Evolutionary conservation across 2,329 filamentous ascomycete species (phyloP).

Genomic region (Diaporthe batatas): DNA sequence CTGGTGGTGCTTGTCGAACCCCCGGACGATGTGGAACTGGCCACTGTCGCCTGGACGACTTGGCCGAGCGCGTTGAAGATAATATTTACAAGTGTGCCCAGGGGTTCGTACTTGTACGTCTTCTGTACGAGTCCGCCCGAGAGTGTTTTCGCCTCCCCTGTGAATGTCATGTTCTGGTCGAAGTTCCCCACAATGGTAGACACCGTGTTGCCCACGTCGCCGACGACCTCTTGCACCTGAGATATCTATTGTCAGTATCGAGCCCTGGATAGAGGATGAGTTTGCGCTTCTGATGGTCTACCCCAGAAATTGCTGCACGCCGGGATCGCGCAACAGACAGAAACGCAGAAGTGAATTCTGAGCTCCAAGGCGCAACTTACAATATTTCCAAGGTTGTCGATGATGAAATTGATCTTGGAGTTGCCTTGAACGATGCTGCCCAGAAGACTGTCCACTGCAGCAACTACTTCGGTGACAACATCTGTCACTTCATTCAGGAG

Average conservation of each 20-base stretch:
- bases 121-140: conserved; percentile 59
- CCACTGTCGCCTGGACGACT: conserved; percentile 63
- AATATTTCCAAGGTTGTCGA: conserved; percentile 74
- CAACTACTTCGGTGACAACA: conserved; percentile 66
- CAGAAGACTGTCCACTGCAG: conserved; percentile 69
- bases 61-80: conserved; percentile 68
- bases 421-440: conserved; percentile 70
- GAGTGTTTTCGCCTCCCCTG: conserved; percentile 53
- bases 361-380: conserved; percentile 43
- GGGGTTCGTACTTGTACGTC: conserved; percentile 64
- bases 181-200: conserved; percentile 70
- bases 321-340: not conserved
- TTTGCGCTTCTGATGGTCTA: too few species aligned
- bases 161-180: conserved; percentile 69
- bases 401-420: conserved; percentile 65
- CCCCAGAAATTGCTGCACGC: too few species aligned
- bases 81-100: conserved; percentile 67
- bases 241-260: not conserved
- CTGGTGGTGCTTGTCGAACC: conserved; percentile 36
- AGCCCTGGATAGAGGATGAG: too few species aligned
- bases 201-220: conserved; percentile 58
- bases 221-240: conserved; percentile 65
- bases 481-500: conserved; percentile 66
- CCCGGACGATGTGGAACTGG: conserved; percentile 44
- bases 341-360: not conserved